These are phyloP conservation scores for Pontederia crassipes DNA, from an alignment of 176 grass and related monocot species.

Conservation along the genomic window DNA sequence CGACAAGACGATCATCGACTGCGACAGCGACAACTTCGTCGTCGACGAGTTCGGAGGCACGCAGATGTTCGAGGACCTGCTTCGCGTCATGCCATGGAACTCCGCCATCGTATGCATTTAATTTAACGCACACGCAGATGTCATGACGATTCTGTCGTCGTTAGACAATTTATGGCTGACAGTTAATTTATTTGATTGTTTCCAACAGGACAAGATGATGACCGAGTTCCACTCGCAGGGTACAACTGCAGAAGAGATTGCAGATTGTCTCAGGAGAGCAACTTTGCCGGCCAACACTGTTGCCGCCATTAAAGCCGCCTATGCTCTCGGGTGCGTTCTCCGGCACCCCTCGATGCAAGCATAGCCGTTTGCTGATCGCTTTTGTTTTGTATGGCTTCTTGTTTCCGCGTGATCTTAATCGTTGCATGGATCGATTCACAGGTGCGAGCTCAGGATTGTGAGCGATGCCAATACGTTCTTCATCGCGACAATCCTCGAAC, in stretches of 20 bases:
- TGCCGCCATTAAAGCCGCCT: slow-evolving; percentile 41
- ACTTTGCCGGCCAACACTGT: slow-evolving; percentile 37
- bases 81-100: slow-evolving; percentile 61
- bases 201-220: slow-evolving; percentile 56
- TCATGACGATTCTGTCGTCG: too few species aligned
- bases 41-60: slow-evolving; percentile 56
- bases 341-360: too few species aligned
- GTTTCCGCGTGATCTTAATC: neutral
- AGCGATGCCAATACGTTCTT: slow-evolving; percentile 88
- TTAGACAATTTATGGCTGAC: neutral
- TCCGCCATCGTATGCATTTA: slow-evolving; percentile 39
- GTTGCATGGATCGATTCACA: neutral
- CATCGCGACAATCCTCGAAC: slow-evolving; percentile 43
- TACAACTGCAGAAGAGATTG: slow-evolving; percentile 38
- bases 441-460: slow-evolving; percentile 62
- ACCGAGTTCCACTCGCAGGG: slow-evolving; percentile 54
- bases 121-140: neutral
- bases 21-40: slow-evolving; percentile 86
- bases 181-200: neutral
- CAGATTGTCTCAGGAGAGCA: slow-evolving; percentile 22
- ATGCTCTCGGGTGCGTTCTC: slow-evolving; percentile 29
- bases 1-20: slow-evolving; percentile 91
- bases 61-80: slow-evolving; percentile 40
- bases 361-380: neutral
- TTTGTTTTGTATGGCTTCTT: neutral